Conservation (phyloP, 2,329 filamentous ascomycete species). For the Phialophora tarda region DNA sequence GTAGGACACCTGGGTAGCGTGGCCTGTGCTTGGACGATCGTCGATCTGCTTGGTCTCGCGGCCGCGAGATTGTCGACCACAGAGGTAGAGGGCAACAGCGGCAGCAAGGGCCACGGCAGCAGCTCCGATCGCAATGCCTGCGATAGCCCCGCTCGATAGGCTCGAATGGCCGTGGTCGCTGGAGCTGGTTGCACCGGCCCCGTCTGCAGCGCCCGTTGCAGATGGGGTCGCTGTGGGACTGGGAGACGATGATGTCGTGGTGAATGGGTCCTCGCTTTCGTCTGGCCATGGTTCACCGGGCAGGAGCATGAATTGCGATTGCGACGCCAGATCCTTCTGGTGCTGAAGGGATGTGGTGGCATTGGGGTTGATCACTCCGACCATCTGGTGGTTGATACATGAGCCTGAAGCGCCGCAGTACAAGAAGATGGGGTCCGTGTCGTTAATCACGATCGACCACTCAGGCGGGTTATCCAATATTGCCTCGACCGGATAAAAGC, state of each 20-base stretch:
- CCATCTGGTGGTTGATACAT: conserved; percentile 70
- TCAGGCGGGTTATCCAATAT: conserved; percentile 53
- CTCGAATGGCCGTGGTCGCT: conserved; percentile 11
- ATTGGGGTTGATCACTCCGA: conserved; percentile 73
- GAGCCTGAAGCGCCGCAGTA: conserved; percentile 72
- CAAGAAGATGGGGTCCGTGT: conserved; percentile 69
- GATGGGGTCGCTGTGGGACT: conserved; percentile 15
- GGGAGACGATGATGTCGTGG: conserved; percentile 15
- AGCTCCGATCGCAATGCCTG: conserved; percentile 33
- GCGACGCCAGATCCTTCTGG: conserved; percentile 34
- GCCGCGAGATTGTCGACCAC: conserved; percentile 26
- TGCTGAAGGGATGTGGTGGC: conserved; percentile 32
- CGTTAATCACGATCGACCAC: conserved; percentile 58
- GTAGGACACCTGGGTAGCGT: conserved; percentile 12
- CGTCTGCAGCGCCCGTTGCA: not conserved
- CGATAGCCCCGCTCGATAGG: conserved; percentile 29
- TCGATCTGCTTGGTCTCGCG: conserved; percentile 10
- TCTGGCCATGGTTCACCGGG: conserved; percentile 37
- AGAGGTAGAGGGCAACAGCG: conserved; percentile 28
- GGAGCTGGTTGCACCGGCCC: conserved; percentile 6
- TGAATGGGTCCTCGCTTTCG: conserved; percentile 30
- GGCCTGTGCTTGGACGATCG: conserved; percentile 20
- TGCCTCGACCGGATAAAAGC: conserved; percentile 54
- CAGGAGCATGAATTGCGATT: conserved; percentile 35
- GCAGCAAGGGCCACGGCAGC: conserved; percentile 27